Evolutionary conservation across 2,329 filamentous ascomycete species (phyloP), one percentile per base, ranked within the genome.

Genomic region (Cercospora berteroae): DNA sequence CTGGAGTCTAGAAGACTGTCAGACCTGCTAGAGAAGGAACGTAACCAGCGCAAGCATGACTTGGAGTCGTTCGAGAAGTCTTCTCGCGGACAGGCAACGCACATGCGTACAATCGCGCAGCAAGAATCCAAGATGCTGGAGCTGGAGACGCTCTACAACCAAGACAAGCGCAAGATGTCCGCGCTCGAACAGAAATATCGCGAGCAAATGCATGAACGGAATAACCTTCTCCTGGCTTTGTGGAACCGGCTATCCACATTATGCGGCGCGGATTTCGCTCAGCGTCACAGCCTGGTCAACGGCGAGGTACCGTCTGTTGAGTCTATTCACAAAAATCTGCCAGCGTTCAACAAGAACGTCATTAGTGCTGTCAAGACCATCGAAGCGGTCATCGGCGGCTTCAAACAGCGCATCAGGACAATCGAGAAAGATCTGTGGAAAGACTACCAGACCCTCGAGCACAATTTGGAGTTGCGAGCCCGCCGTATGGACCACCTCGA

Each of bases 351-450:
- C 76, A 92, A 94, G 79, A 98, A 97, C 77, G 85, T 99, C 27
- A 81, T 97, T 52, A 87, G 89, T 1, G 94, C 94, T 0, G 87
- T 97, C 69, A 96, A 94, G 82, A 92, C 89, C 2, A 89, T 98
- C 64, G 95, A 98, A 82, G 84, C 85, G 18, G 88, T 96, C 70
- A 84, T 98, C 39, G 86, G 87, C 18, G 87, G 88, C 8, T 96
- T 97, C 82, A 90, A 92, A 74, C 84, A 85, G 44, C 90, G 92
- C 67, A 92, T 97, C 76, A 91, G 92, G 74, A 83, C 85, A 6
- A 89, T 97, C n/a, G 95, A 99, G 79, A 89, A 91, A 59, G 92
- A 96, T 68, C 81, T 98, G n/a, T 90, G 89, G 82, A 92, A 93
- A 70, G 94, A 98, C 75, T 98, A 97, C 75, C 91, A 96, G 75